Conservation (phyloP, 108 stramenopile genomes). For the Stephanodiscus minutulus region DNA sequence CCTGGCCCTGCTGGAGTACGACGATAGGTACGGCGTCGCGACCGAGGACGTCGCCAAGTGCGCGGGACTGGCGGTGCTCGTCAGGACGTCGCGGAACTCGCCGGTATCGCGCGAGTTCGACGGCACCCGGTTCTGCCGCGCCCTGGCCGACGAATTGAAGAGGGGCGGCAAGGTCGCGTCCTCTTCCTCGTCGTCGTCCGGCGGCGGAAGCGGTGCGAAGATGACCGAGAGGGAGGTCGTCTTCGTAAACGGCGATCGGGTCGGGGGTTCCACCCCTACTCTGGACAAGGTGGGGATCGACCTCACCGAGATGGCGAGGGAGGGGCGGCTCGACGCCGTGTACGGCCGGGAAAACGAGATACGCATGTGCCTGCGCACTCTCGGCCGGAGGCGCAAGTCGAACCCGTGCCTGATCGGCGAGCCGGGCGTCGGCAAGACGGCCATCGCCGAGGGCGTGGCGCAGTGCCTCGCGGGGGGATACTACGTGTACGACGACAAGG, state of each 20-base stretch:
- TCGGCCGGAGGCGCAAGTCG: slow-evolving; percentile 85
- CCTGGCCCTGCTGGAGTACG: slow-evolving; percentile 45
- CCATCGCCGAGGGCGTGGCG: slow-evolving; percentile 87
- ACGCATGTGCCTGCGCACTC: slow-evolving; percentile 63
- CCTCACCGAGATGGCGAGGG: slow-evolving; percentile 71
- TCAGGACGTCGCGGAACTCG: slow-evolving; percentile 15
- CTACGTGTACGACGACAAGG: slow-evolving; percentile 35
- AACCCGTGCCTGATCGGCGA: slow-evolving; percentile 79
- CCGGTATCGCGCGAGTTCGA: slow-evolving; percentile 31
- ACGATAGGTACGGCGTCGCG: slow-evolving; percentile 47
- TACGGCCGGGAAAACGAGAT: slow-evolving; percentile 85
- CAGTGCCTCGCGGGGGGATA: slow-evolving; percentile 65
- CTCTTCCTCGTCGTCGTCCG: slow-evolving; percentile 1
- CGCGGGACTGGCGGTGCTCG: slow-evolving; percentile 34
- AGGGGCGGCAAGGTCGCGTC: slow-evolving; percentile 6
- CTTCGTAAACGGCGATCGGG: slow-evolving; percentile 51
- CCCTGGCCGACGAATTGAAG: slow-evolving; percentile 32
- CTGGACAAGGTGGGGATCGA: slow-evolving; percentile 74
- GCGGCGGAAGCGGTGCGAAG: slow-evolving; percentile 37
- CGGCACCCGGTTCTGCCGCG: slow-evolving; percentile 42
- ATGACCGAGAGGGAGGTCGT: slow-evolving; percentile 56
- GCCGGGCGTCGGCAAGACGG: slow-evolving; percentile 85
- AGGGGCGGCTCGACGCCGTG: slow-evolving; percentile 69
- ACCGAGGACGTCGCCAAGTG: slow-evolving; percentile 43
- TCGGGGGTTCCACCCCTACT: slow-evolving; percentile 56